Evolutionary conservation across 2,329 filamentous ascomycete genomes (phyloP), one percentile per base, ranked within the genome.

Genomic region (Aspergillus niger): DNA sequence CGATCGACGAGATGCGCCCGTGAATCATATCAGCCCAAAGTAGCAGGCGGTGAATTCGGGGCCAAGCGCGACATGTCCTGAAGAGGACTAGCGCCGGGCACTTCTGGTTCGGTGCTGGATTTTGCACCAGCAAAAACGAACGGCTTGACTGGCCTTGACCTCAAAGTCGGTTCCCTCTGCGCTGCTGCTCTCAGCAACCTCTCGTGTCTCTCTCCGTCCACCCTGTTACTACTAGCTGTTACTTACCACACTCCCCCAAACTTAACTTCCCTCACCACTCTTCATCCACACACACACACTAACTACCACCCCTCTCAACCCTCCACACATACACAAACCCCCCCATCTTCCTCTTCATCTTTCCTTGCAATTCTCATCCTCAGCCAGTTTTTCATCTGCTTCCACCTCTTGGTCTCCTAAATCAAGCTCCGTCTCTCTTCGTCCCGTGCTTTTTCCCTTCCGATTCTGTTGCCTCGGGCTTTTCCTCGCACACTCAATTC

Each of bases 401-500:
- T 48, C 43, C 15, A 22, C 22, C 55, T 60, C 44, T 51, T 38
- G 36, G 32, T 32, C 53, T 50, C 28, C 43, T 52, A 22, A 38
- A 58, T 38, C 47, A 50, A 50, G 47, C 47, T 50, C 47, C 48
- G 39, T 60, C 50, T 22, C 55, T 57, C 50, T 61, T 51, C 50
- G 61, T 60, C 62, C 64, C 58, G 55, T 54, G 58, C 53, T 59
- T 62, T 64, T 55, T 59, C 59, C 57, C 39, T 58, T 57, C 55
- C 55, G 63, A 60, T 44, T 52, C 55, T 63, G 50, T 64, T 57
- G 32, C 63, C 55, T 61, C 58, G 58, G 60, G 49, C 41, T 60
- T 62, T 62, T 57, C 61, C 62, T 66, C 60, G 63, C 61, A 65
- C 63, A 63, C 54, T 65, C 51, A 56, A 64, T 62, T 64, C 58